phyloP scores from a whole-genome alignment of 176 grass and related monocot species.

The Thinopyrum elongatum region DNA sequence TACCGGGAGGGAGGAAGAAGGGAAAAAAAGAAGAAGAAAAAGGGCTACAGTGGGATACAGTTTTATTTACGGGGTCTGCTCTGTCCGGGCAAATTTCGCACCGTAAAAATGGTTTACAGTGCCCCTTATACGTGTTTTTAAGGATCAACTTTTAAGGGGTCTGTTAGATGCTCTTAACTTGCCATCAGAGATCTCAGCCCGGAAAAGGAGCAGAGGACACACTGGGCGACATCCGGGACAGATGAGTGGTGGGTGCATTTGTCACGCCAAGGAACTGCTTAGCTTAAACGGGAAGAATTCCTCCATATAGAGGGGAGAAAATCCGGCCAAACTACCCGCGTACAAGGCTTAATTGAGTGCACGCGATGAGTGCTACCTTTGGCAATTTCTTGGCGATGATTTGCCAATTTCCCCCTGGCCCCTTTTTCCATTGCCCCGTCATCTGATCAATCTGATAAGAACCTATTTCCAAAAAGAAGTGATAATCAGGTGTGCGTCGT shows the following conservation, averaged over 20 bases:
- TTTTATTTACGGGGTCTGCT: too few relatives aligned
- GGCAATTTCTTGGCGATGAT: not conserved
- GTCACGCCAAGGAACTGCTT: not conserved
- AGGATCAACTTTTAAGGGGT: too few relatives aligned
- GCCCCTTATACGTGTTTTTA: too few relatives aligned
- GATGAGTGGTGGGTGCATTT: not conserved
- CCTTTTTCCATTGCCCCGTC: not conserved
- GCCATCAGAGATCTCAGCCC: not conserved
- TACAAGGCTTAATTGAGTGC: not conserved
- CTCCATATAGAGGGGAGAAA: not conserved
- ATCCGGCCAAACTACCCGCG: constrained; percentile 13
- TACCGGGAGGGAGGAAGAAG: too few relatives aligned
- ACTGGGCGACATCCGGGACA: not conserved
- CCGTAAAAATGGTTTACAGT: too few relatives aligned
- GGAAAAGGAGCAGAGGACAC: not conserved
- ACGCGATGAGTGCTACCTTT: constrained; percentile 18
- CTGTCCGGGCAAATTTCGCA: too few relatives aligned
- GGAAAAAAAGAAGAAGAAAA: too few relatives aligned
- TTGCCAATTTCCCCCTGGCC: not conserved
- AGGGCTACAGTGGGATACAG: too few relatives aligned
- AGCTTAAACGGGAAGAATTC: constrained; percentile 1
- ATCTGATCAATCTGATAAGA: not conserved
- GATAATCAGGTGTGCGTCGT: not conserved
- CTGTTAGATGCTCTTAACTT: too few relatives aligned
- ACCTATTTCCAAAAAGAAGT: too few relatives aligned